phyloP scores from a whole-genome alignment of 2,329 filamentous ascomycete species.

The Colletotrichum paranaense region DNA sequence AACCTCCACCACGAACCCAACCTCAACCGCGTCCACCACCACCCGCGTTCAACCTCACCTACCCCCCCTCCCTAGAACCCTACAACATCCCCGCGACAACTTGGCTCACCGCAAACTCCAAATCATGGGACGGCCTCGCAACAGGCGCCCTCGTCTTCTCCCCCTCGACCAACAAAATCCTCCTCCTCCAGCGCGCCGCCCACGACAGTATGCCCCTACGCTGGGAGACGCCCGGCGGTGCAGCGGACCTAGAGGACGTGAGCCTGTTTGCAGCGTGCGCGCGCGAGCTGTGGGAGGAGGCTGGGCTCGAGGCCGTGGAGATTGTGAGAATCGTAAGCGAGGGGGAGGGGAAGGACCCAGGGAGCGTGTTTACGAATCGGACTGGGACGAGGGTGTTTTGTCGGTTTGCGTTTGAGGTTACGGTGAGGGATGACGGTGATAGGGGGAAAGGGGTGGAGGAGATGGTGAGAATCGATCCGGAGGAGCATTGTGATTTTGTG shows the following conservation, averaged over 20 bases:
- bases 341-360: constrained; percentile 37
- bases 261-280: constrained; percentile 56
- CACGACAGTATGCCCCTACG: constrained; percentile 56
- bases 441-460: constrained; percentile 10
- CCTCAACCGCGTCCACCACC: neutral
- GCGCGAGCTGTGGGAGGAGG: constrained; percentile 61
- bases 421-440: constrained; percentile 39
- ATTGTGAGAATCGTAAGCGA: constrained; percentile 45
- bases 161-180: constrained; percentile 46
- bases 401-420: constrained; percentile 51
- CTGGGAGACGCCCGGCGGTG: constrained; percentile 64
- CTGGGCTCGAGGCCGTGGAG: constrained; percentile 49
- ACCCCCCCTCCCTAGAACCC: constrained; percentile 33
- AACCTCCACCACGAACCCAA: neutral
- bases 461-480: constrained; percentile 48
- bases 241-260: constrained; percentile 53
- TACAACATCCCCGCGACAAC: constrained; percentile 35
- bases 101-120: constrained; percentile 34
- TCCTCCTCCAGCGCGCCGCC: constrained; percentile 58
- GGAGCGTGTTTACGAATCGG: constrained; percentile 48
- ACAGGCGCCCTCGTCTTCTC: constrained; percentile 49
- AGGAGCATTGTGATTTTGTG: constrained; percentile 53
- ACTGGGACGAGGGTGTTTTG: constrained; percentile 44
- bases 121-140: constrained; percentile 42
- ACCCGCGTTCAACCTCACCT: constrained; percentile 32